Evolutionary conservation across 768 basidiomycete species (phyloP).

Genomic region (Favolaschia claudopus): DNA sequence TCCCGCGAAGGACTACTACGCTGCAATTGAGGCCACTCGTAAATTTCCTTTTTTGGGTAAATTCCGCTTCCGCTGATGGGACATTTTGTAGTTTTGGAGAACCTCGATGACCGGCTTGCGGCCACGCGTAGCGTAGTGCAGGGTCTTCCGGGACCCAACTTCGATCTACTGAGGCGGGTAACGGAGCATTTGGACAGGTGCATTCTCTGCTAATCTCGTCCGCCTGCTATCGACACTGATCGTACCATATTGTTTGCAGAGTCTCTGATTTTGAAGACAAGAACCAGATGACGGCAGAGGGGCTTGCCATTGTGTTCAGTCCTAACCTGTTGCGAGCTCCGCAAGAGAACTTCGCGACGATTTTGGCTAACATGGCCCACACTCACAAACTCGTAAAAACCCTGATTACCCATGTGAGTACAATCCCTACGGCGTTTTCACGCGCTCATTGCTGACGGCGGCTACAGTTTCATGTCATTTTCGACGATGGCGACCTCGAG

Average conservation of each 20-base stretch:
- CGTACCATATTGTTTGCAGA: constrained; percentile 41
- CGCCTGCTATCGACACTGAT: no score
- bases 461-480: constrained; percentile 68
- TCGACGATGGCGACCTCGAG: constrained; percentile 73
- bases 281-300: constrained; percentile 90
- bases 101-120: constrained; percentile 69
- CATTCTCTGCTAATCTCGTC: no score
- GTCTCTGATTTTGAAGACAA: constrained; percentile 90
- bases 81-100: constrained; percentile 61
- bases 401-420: constrained; percentile 76
- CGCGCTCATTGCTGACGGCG: constrained; percentile 1
- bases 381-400: constrained; percentile 80
- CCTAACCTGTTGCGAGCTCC: constrained; percentile 82
- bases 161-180: constrained; percentile 80
- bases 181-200: constrained; percentile 85
- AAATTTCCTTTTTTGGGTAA: constrained; percentile 37
- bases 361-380: constrained; percentile 81
- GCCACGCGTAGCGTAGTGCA: constrained; percentile 75
- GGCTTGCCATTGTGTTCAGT: constrained; percentile 86
- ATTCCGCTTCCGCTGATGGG: neutral
- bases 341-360: constrained; percentile 78
- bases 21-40: constrained; percentile 79
- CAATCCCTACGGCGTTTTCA: neutral
- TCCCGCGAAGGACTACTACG: constrained; percentile 70
- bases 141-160: constrained; percentile 73